These are phyloP conservation scores for Raffaelea ambrosiae DNA, from an alignment of 2,329 filamentous ascomycete genomes.

Conservation along the genomic window DNA sequence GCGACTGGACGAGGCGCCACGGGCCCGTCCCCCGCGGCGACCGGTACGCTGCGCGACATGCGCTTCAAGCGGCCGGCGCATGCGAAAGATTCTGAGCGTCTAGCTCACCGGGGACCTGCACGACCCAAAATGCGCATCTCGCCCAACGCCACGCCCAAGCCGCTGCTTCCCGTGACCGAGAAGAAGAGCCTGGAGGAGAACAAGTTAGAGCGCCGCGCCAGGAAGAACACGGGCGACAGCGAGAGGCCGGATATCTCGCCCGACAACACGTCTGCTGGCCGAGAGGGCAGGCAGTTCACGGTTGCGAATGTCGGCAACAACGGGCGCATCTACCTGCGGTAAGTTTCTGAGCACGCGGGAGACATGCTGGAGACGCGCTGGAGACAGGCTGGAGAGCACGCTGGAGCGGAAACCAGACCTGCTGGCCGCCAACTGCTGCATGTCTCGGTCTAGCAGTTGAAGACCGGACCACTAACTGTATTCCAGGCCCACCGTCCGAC, in stretches of 20 bases:
- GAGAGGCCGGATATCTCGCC: slow-evolving; percentile 48
- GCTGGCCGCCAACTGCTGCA: no score
- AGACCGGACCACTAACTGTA: neutral
- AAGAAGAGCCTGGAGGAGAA: slow-evolving; percentile 34
- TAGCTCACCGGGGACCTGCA: slow-evolving; percentile 10
- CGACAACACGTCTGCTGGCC: slow-evolving; percentile 51
- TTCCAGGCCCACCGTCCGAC: slow-evolving; percentile 52
- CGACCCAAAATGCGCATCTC: slow-evolving; percentile 20
- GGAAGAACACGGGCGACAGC: slow-evolving; percentile 47
- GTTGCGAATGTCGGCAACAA: slow-evolving; percentile 79
- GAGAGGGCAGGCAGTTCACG: slow-evolving; percentile 65
- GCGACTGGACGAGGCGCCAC: no score
- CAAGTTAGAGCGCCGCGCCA: slow-evolving; percentile 25
- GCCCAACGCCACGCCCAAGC: slow-evolving; percentile 20
- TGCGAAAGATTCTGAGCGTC: slow-evolving; percentile 5
- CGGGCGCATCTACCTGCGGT: slow-evolving; percentile 76
- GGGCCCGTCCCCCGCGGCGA: no score
- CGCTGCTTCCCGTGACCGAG: slow-evolving; percentile 38
- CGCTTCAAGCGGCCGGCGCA: slow-evolving; percentile 7
- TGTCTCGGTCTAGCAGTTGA: no score
- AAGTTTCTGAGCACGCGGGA: slow-evolving; percentile 15
- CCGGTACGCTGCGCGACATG: slow-evolving; percentile 10
- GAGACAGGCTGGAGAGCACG: no score
- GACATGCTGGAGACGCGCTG: no score
- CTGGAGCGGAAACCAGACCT: no score